Evolutionary conservation across 306 rosid genomes (phyloP), one percentile per base, ranked within the genome.

Genomic region (Astragalus membranaceus): DNA sequence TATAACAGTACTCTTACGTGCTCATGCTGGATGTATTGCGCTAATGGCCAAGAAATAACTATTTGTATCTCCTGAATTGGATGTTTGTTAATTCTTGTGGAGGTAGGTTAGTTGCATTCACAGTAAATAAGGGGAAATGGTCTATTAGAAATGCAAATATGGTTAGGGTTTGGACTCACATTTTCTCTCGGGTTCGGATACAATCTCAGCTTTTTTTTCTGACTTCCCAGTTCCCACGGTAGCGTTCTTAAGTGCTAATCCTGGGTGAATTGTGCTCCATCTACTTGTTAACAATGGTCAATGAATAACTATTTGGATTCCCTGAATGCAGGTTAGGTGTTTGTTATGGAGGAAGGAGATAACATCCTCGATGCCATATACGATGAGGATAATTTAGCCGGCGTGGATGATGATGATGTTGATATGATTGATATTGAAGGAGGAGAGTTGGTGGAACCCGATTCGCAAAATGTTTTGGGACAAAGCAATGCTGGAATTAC

Each of bases 361-460:
- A 85, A 56, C 81, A 67, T 90, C 72, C 75, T 87, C 1, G 90
- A 88, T 56, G 81, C 86, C 61, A 80, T 93, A 63, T 57, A 78
- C 4, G 89, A 82, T 43, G 96, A 84, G 1, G 85, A 77, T 47
- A 54, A 55, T 29, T 47, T 81, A 7, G 87, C 80, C 4, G 88
- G 88, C 17, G 56, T n/a, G 1, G 50, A 16, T 35, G 39, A 35
- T n/a, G 69, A 63, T n/a, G 70, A 44, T 70, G 93, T 90, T 67
- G 97, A 90, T 60, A 93, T 93, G 98, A 12, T 80, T 11, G 98
- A 93, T 80, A 77, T 88, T 20, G 98, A 92, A 74, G 98, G 87
- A 81, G 96, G 98, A 23, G 98, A 90, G 75, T 53, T 93, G 29
- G 80, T 90, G 74, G 89, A 85, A 14, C 62, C 53, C 10, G 57